These are phyloP conservation scores for Trypanosoma avium DNA, from an alignment of 208 protist genomes.

Conservation along the genomic window DNA sequence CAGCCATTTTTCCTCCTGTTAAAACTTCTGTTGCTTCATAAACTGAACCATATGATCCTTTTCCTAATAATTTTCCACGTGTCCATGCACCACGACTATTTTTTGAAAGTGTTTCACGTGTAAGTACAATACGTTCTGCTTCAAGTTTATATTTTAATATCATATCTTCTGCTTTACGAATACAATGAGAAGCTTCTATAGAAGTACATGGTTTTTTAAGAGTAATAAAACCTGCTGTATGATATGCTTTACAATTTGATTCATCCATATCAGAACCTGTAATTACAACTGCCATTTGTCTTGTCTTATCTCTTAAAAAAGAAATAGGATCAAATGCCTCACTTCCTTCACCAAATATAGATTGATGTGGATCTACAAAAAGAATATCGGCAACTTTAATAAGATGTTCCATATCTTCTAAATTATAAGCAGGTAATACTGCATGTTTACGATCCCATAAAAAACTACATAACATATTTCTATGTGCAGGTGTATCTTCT, in stretches of 20 bases:
- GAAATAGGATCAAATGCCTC: slow-evolving; percentile 55
- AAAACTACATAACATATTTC: slow-evolving; percentile 86
- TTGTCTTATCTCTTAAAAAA: slow-evolving; percentile 71
- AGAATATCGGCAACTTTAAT: slow-evolving; percentile 81
- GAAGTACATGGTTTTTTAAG: slow-evolving; percentile 85
- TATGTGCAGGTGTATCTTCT: slow-evolving; percentile 78
- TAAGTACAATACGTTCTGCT: slow-evolving; percentile 65
- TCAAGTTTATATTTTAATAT: slow-evolving; percentile 74
- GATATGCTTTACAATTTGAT: slow-evolving; percentile 59
- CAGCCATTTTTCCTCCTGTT: slow-evolving; percentile 88
- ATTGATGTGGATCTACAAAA: slow-evolving; percentile 84
- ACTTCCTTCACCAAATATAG: slow-evolving; percentile 43
- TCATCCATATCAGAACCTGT: slow-evolving; percentile 62
- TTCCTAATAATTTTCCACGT: slow-evolving; percentile 74
- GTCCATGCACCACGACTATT: slow-evolving; percentile 84
- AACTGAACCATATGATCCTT: slow-evolving; percentile 83
- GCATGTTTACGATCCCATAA: slow-evolving; percentile 89
- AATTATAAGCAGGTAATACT: slow-evolving; percentile 72
- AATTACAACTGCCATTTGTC: slow-evolving; percentile 82
- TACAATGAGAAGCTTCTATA: slow-evolving; percentile 68
- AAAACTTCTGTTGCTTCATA: slow-evolving; percentile 84
- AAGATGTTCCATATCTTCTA: slow-evolving; percentile 72
- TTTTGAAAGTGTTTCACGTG: slow-evolving; percentile 76
- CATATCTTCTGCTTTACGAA: slow-evolving; percentile 77
- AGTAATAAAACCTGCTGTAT: slow-evolving; percentile 79